Evolutionary conservation across 2,329 filamentous ascomycete genomes (phyloP).

Genomic region (Blastomyces parvus): DNA sequence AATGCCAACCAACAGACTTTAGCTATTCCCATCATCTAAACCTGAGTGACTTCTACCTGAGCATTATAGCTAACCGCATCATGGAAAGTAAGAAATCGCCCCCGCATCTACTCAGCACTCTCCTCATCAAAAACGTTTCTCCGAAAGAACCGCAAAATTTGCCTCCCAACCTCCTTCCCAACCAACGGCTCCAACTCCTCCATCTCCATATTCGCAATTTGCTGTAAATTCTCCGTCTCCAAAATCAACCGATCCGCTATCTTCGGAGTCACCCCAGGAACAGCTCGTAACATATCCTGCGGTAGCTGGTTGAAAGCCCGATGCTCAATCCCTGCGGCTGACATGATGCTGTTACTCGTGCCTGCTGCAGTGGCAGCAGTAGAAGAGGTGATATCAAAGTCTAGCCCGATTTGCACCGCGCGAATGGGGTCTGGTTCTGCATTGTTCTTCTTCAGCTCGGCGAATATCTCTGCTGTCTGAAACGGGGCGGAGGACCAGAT

Average conservation of each 20-base stretch:
- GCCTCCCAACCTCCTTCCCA: conserved; percentile 64
- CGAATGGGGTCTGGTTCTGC: conserved; percentile 82
- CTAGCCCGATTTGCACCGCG: conserved; percentile 73
- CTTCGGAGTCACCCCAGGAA: conserved; percentile 76
- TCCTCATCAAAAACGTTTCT: conserved; percentile 46
- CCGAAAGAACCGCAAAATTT: conserved; percentile 75
- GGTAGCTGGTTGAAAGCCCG: conserved; percentile 73
- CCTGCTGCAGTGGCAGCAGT: conserved; percentile 18
- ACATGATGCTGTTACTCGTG: conserved; percentile 38
- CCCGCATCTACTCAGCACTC: background rate
- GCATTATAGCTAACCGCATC: conserved; percentile 25
- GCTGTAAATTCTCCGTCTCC: conserved; percentile 64
- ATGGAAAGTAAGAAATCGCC: conserved; percentile 24
- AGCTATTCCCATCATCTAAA: background rate
- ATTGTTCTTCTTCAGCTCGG: conserved; percentile 80
- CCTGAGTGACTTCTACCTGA: background rate
- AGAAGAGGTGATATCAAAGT: conserved; percentile 38
- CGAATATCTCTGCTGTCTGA: conserved; percentile 95
- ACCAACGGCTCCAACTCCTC: conserved; percentile 64
- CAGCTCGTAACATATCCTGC: conserved; percentile 77
- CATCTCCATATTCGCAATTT: conserved; percentile 77
- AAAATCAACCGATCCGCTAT: conserved; percentile 64
- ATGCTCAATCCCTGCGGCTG: conserved; percentile 45
- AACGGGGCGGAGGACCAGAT: conserved; percentile 92
- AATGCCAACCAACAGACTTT: background rate